Conservation (phyloP, 2,329 filamentous ascomycete species). For the Verticillium tricorpus region DNA sequence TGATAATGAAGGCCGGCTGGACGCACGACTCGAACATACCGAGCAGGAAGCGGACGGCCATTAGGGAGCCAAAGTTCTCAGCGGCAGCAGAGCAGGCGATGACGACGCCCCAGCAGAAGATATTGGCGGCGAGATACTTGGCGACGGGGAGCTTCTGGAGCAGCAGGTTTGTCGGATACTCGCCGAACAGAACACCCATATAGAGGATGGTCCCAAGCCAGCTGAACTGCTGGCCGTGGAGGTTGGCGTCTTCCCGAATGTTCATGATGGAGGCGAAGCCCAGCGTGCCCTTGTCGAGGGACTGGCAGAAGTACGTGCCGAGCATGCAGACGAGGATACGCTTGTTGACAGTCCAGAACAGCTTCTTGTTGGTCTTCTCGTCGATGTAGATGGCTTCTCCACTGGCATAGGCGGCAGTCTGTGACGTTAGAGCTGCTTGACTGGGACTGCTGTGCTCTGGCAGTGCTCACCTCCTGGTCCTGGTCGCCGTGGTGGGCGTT, state of each 20-base stretch:
- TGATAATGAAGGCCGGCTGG: constrained; percentile 38
- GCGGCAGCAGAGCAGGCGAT: neutral
- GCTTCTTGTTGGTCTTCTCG: constrained; percentile 42
- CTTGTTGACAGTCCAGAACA: constrained; percentile 45
- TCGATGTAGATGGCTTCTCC: constrained; percentile 35
- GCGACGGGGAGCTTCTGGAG: constrained; percentile 33
- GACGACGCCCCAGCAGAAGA: constrained; percentile 35
- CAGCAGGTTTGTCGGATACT: constrained; percentile 33
- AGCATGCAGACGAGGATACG: constrained; percentile 45
- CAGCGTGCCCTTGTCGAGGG: constrained; percentile 24
- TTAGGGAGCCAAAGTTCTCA: constrained; percentile 30
- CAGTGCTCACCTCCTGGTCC: neutral
- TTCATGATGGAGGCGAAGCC: constrained; percentile 22
- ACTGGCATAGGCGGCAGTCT: constrained; percentile 5
- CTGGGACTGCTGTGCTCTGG: neutral
- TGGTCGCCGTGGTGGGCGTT: neutral
- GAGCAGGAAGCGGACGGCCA: constrained; percentile 35
- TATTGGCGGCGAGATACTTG: constrained; percentile 31
- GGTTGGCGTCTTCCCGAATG: constrained; percentile 20
- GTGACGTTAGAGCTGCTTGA: neutral
- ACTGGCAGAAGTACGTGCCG: constrained; percentile 42
- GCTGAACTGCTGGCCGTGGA: constrained; percentile 31
- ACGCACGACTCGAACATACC: constrained; percentile 42
- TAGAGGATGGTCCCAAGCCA: constrained; percentile 33
- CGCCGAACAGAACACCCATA: constrained; percentile 35